A percentile compares a stretch with the other conserved stretches of the same genome.
These are phyloP conservation scores for Pythium aristosporum DNA, from an alignment of 352 stramenopile genomes.

Conservation along the genomic window DNA sequence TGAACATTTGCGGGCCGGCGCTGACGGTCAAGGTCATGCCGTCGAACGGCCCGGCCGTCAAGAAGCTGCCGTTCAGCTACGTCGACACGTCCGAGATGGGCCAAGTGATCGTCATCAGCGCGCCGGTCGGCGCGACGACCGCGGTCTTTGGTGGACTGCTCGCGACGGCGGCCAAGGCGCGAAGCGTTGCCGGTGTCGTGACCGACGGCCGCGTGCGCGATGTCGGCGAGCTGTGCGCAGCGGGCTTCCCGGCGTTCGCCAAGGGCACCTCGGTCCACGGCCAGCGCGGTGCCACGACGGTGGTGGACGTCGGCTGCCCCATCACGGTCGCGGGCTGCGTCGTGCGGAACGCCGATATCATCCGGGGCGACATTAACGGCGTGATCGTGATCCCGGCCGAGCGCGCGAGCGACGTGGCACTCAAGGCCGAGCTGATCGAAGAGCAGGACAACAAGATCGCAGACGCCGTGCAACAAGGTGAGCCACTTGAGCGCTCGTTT, in stretches of 20 bases:
- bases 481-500: conserved; percentile 72
- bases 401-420: conserved; percentile 63
- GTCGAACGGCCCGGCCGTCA: conserved; percentile 50
- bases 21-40: conserved; percentile 79
- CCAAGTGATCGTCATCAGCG: conserved; percentile 79
- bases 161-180: conserved; percentile 67
- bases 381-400: conserved; percentile 78
- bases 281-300: conserved; percentile 48
- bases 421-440: conserved; percentile 74
- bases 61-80: conserved; percentile 77
- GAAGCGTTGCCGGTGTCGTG: conserved; percentile 61
- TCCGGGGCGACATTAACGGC: conserved; percentile 80
- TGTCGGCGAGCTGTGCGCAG: conserved; percentile 65
- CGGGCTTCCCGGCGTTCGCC: conserved; percentile 71
- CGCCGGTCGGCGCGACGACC: conserved; percentile 45
- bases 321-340: conserved; percentile 75
- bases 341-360: conserved; percentile 77
- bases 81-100: conserved; percentile 72
- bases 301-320: conserved; percentile 67
- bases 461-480: conserved; percentile 76
- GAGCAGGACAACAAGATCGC: conserved; percentile 80
- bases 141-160: conserved; percentile 75
- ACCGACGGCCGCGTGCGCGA: conserved; percentile 77
- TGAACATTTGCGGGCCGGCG: conserved; percentile 77
- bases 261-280: conserved; percentile 76